Evolutionary conservation across 2,329 filamentous ascomycete genomes (phyloP), one percentile per base, ranked within the genome.

Genomic region (Penicillium polonicum): DNA sequence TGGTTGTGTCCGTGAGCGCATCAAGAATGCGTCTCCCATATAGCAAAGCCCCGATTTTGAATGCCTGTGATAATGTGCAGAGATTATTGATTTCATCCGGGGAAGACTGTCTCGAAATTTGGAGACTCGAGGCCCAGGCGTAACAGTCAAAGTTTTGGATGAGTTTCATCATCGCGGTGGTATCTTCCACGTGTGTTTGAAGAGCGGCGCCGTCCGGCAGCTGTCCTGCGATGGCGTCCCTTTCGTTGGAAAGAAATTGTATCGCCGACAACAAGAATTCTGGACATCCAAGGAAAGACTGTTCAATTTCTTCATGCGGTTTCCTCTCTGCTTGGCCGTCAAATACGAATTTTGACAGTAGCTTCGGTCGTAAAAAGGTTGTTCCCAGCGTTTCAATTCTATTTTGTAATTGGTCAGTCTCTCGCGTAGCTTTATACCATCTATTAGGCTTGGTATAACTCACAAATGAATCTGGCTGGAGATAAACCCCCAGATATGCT

Each of bases 201-300:
- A 57, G 27, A 4, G 60, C 38, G 0, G 23, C 21, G 6, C 44
- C 21, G 2, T 63, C 60, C 1, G 55, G 56, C 2, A 52, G 41
- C 4, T 52, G 46, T 27, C 31, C 61, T 10, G 57, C 48, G 5
- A 70, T 59, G 25, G 56, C 55, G 55, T 72, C 71, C 33, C 71
- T 59, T 51, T 69, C 64, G 13, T 60, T 55, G 0, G 70, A 71
- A 10, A 73, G 52, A 17, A 48, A 64, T 55, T 69, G 70, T 2
- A 73, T 67, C 8, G 66, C 68, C 29, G 60, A 65, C 3, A 74
- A 51, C 1, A 75, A 59, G 45, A 71, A 72, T 33, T 68, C 70
- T 0, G 72, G 72, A 42, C 72, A 75, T 9, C 72, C 72, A 15
- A 75, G 70, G 43, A 74, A 74, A 1, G 72, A 74, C 25, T 67